Evolutionary conservation across 495 filamentous ascomycete genomes (phyloP).

Genomic region (Lepraria neglecta): DNA sequence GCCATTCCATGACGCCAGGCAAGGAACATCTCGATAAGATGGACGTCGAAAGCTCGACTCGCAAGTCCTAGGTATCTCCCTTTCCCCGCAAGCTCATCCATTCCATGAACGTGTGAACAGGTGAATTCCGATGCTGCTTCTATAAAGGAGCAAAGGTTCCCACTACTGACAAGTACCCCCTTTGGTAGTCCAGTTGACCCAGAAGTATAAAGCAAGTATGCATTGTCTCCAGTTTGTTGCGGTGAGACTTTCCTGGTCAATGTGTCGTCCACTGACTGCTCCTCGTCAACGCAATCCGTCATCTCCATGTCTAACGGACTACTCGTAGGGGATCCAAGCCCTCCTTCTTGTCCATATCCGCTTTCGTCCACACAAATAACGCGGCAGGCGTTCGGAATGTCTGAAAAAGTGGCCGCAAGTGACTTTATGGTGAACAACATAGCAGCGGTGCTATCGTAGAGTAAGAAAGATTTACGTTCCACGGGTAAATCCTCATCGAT

Average conservation of each 20-base stretch:
- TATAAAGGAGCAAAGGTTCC: constrained; percentile 43
- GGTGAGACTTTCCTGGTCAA: constrained; percentile 23
- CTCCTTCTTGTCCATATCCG: constrained; percentile 18
- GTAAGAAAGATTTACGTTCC: constrained; percentile 41
- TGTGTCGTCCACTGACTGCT: constrained; percentile 22
- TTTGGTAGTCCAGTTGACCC: constrained; percentile 45
- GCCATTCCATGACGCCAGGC: constrained; percentile 39
- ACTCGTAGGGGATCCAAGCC: constrained; percentile 27
- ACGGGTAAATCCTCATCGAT: constrained; percentile 42
- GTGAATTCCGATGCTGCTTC: constrained; percentile 36
- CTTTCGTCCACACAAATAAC: constrained; percentile 34
- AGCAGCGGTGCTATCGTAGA: constrained; percentile 35
- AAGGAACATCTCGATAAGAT: constrained; percentile 37
- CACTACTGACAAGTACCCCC: constrained; percentile 39
- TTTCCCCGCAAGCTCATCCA: constrained; percentile 30
- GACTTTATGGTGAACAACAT: constrained; percentile 32
- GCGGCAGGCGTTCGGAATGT: constrained; percentile 27
- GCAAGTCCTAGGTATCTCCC: constrained; percentile 37
- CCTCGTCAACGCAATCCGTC: neutral
- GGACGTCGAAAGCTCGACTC: constrained; percentile 36
- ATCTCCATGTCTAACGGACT: neutral
- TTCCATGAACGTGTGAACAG: constrained; percentile 25
- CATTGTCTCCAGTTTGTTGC: constrained; percentile 21
- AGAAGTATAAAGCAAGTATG: constrained; percentile 42
- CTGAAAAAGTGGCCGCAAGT: constrained; percentile 27